Evolutionary conservation across 176 grass and related monocot genomes (phyloP).

Genomic region (Aegilops umbellulata): DNA sequence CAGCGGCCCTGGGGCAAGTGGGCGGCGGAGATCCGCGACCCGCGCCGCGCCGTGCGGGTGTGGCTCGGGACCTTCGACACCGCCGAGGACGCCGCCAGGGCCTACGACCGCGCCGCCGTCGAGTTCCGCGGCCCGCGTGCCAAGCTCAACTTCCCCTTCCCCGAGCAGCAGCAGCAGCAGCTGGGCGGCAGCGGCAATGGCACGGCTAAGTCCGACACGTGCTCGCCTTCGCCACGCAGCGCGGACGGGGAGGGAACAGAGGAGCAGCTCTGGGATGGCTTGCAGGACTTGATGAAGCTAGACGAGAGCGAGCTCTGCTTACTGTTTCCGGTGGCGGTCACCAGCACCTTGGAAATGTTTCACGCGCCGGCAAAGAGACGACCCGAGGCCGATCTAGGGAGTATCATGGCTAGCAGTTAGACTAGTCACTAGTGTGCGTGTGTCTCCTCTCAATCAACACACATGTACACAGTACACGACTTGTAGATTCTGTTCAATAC

Average conservation of each 20-base stretch:
- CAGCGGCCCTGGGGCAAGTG: conserved; percentile 95
- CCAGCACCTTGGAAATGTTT: no score
- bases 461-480: no score
- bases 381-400: no score
- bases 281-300: conserved; percentile 67
- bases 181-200: not conserved
- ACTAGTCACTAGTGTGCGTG: no score
- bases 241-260: conserved; percentile 11
- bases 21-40: conserved; percentile 97
- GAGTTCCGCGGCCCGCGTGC: conserved; percentile 91
- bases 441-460: no score
- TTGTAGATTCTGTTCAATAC: no score
- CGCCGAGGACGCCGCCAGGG: conserved; percentile 69
- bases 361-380: no score
- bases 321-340: conserved; percentile 13
- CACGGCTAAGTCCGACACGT: conserved; percentile 12
- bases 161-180: conserved; percentile 31
- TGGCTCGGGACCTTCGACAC: conserved; percentile 92
- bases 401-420: no score
- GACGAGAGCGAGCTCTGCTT: conserved; percentile 45
- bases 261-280: conserved; percentile 60
- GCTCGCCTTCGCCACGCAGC: conserved; percentile 27
- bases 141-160: conserved; percentile 88
- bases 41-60: conserved; percentile 68
- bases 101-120: conserved; percentile 76